Evolutionary conservation across 1,284 basidiomycete genomes (phyloP).

Genomic region (Cutaneotrichosporon dermatis): DNA sequence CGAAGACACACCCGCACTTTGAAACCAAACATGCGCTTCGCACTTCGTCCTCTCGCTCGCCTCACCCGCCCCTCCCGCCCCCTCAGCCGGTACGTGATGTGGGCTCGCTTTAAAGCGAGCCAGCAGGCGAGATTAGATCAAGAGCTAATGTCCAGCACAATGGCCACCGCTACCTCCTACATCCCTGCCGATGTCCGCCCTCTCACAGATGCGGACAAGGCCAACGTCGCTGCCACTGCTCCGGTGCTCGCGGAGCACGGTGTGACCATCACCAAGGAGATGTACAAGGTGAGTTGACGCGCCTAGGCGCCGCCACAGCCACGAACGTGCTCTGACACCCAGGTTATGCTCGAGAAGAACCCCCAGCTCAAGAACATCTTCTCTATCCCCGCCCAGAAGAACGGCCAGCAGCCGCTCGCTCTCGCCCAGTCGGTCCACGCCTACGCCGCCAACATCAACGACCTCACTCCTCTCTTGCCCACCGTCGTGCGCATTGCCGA

Average conservation of each 20-base stretch:
- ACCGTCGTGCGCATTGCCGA: conserved; percentile 37
- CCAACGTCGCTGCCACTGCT: conserved; percentile 33
- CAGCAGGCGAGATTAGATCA: too few relatives aligned
- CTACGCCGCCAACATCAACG: conserved; percentile 41
- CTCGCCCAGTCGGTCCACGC: conserved; percentile 37
- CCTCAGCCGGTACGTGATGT: background rate
- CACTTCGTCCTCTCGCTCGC: background rate
- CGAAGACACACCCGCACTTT: background rate
- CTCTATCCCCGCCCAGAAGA: conserved; percentile 27
- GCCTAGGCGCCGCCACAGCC: too few relatives aligned
- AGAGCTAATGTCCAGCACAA: background rate
- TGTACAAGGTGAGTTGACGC: conserved; percentile 22
- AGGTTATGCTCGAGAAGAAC: conserved; percentile 35
- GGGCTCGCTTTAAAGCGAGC: too few relatives aligned
- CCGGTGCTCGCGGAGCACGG: conserved; percentile 38
- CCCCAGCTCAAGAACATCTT: conserved; percentile 34
- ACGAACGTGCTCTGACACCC: conserved; percentile 1
- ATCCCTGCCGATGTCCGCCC: conserved; percentile 19
- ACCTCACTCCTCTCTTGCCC: conserved; percentile 32
- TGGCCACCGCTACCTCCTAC: conserved; percentile 4
- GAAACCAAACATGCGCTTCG: background rate
- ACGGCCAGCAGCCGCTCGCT: conserved; percentile 29
- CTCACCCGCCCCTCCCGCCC: background rate
- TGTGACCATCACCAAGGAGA: conserved; percentile 30
- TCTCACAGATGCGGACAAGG: conserved; percentile 32